These are phyloP conservation scores for Gnaphalium uliginosum DNA, from an alignment of 129 eudicot species.

Conservation along the genomic window DNA sequence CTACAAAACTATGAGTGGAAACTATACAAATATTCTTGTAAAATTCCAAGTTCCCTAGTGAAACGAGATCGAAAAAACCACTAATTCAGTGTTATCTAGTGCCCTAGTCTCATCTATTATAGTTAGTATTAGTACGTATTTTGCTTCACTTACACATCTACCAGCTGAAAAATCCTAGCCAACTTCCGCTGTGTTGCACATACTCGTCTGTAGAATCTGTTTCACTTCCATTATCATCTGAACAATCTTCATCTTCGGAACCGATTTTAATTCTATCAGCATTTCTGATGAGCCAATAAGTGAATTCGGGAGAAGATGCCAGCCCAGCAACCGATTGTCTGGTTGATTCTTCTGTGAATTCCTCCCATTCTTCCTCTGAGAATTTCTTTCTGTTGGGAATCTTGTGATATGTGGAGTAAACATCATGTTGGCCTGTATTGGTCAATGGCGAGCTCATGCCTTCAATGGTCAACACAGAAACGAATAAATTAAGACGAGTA, in stretches of 20 bases:
- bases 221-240: conserved; percentile 53
- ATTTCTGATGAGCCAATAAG: conserved; percentile 67
- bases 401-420: conserved; percentile 73
- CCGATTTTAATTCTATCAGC: conserved; percentile 60
- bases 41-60: conserved; percentile 2
- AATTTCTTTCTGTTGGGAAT: conserved; percentile 71
- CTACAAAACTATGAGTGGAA: conserved; percentile 2
- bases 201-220: conserved; percentile 71
- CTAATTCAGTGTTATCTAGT: conserved; percentile 5
- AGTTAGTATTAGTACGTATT: no score
- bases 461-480: conserved; percentile 21
- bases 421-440: conserved; percentile 31
- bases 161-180: conserved; percentile 55
- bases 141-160: conserved; percentile 15
- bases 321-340: conserved; percentile 58
- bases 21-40: conserved; percentile 23
- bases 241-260: conserved; percentile 50
- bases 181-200: conserved; percentile 39
- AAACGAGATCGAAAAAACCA: background rate
- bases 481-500: background rate
- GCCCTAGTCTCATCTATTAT: conserved; percentile 1
- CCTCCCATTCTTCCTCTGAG: conserved; percentile 72
- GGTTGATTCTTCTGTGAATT: conserved; percentile 75
- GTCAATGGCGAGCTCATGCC: conserved; percentile 44
- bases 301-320: conserved; percentile 80